Conservation (phyloP, 2,329 filamentous ascomycete genomes). For the Diaporthe amygdali region DNA sequence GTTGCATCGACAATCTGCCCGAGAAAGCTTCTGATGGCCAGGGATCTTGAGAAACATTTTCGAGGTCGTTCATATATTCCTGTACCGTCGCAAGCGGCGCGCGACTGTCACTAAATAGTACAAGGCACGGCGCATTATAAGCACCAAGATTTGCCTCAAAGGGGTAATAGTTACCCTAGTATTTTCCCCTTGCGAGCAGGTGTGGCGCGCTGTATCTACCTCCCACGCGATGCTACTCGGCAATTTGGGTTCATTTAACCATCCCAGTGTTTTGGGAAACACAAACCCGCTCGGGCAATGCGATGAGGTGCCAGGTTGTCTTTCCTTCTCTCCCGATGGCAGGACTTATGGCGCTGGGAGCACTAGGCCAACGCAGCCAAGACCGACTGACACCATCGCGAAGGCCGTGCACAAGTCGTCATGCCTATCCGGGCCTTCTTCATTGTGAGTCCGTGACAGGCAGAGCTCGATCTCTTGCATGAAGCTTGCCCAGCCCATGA, state of each 20-base stretch:
- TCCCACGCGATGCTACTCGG: constrained; percentile 4
- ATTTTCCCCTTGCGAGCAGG: constrained; percentile 3
- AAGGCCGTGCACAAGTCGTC: constrained; percentile 3
- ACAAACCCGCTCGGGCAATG: not conserved
- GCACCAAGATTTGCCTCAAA: not conserved
- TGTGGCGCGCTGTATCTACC: not conserved
- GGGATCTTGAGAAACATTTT: constrained; percentile 1
- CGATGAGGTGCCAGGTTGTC: not conserved
- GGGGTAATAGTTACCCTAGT: not conserved
- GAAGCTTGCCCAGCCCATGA: constrained; percentile 10
- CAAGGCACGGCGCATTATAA: not conserved
- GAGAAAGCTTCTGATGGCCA: not conserved
- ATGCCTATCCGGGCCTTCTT: not conserved
- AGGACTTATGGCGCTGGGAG: not conserved
- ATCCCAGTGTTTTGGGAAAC: not conserved
- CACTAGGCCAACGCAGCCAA: not conserved
- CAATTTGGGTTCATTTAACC: not conserved
- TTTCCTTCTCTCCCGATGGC: not conserved
- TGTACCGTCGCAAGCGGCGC: not conserved
- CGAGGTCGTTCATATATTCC: not conserved
- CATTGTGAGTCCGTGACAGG: not conserved
- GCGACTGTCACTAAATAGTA: not conserved
- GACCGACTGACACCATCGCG: not conserved
- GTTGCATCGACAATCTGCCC: constrained; percentile 8
- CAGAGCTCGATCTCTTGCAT: constrained; percentile 15